Conservation (phyloP, 2,329 filamentous ascomycete genomes). For the Knufia petricola region DNA sequence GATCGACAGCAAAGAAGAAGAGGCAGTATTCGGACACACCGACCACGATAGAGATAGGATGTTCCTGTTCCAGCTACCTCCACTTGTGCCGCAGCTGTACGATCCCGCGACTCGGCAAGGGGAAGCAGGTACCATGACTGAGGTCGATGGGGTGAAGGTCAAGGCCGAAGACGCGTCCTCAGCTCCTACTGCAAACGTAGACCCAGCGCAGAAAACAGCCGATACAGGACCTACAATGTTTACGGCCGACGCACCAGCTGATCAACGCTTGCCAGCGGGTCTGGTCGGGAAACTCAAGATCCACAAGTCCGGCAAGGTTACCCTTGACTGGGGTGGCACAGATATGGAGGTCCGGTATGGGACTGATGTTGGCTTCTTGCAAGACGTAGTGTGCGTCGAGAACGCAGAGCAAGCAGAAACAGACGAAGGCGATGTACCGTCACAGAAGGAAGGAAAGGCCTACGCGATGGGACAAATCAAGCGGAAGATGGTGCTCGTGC, state of each 20-base stretch:
- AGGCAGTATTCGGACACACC: slow-evolving; percentile 25
- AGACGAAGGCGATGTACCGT: slow-evolving; percentile 21
- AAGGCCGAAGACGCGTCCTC: slow-evolving; percentile 13
- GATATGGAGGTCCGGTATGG: slow-evolving; percentile 49
- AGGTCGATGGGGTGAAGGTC: slow-evolving; percentile 10
- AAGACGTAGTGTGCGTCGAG: slow-evolving; percentile 45
- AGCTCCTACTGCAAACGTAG: slow-evolving; percentile 9
- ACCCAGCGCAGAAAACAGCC: slow-evolving; percentile 28
- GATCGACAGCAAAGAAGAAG: slow-evolving; percentile 20
- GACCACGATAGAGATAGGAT: slow-evolving; percentile 47
- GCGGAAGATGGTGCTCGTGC: slow-evolving; percentile 54
- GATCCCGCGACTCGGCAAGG: slow-evolving; percentile 27
- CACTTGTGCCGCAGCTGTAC: slow-evolving; percentile 49
- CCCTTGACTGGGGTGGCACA: slow-evolving; percentile 54
- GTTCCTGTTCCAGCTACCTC: slow-evolving; percentile 57
- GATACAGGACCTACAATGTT: slow-evolving; percentile 15
- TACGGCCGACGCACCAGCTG: slow-evolving; percentile 1
- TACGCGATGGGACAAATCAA: slow-evolving; percentile 53
- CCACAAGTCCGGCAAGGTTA: slow-evolving; percentile 52
- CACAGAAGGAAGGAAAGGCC: slow-evolving; percentile 32
- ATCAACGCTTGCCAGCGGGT: slow-evolving; percentile 40
- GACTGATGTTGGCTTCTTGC: slow-evolving; percentile 47
- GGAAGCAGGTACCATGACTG: slow-evolving; percentile 9
- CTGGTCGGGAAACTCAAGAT: slow-evolving; percentile 52
- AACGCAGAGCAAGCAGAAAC: slow-evolving; percentile 6